These are phyloP conservation scores for Marasmius fiardii DNA, from an alignment of 1,284 basidiomycete species.

Conservation along the genomic window DNA sequence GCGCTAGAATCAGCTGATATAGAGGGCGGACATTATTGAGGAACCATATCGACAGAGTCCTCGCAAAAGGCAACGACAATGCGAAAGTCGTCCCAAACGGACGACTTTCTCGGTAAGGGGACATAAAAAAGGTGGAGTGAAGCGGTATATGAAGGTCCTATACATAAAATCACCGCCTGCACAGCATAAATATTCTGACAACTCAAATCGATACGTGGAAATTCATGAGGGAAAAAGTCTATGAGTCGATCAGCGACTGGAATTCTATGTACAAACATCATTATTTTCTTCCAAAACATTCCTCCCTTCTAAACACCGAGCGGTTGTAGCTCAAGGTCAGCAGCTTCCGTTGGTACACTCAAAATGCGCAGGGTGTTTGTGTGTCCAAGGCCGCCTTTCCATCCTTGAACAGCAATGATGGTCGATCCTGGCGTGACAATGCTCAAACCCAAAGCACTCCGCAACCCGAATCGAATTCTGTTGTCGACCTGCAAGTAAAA, in stretches of 20 bases:
- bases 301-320: slow-evolving; percentile 37
- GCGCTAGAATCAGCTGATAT: slow-evolving; percentile 53
- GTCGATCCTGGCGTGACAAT: slow-evolving; percentile 90
- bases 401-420: slow-evolving; percentile 95
- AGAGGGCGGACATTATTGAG: slow-evolving; percentile 60
- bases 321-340: slow-evolving; percentile 80
- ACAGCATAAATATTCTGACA: too few species aligned
- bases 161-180: too few species aligned
- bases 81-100: not conserved
- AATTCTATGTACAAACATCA: not conserved
- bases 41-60: slow-evolving; percentile 49
- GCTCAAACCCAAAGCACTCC: slow-evolving; percentile 82
- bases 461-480: slow-evolving; percentile 87
- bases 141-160: too few species aligned
- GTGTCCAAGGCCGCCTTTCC: slow-evolving; percentile 97
- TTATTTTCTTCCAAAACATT: slow-evolving; percentile 29
- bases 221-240: not conserved
- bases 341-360: slow-evolving; percentile 81
- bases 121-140: not conserved
- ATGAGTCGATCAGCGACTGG: not conserved
- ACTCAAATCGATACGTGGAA: too few species aligned
- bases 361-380: slow-evolving; percentile 82
- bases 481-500: slow-evolving; percentile 69
- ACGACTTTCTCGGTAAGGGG: not conserved
- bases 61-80: slow-evolving; percentile 38